Base-by-base conservation (phyloP, 2,329 filamentous ascomycete genomes). In the Xylariaceae sp. region DNA sequence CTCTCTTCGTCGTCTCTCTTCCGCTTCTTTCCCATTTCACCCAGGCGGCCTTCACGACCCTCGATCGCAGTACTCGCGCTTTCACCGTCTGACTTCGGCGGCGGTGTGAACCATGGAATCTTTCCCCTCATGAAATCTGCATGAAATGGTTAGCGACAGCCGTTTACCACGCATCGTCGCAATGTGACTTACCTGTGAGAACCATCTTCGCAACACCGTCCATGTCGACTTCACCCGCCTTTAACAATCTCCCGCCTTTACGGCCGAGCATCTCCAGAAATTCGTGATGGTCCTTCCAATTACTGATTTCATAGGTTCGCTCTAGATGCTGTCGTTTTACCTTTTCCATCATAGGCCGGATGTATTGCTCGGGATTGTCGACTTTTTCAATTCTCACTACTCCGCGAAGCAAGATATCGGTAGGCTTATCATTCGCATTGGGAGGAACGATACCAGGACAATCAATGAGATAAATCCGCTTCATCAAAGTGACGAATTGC, bases 191-290 rank as follows among this genome's bases (percentile, higher is more conserved):
- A 58, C 56, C 56, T 46, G 96, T 97, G 56, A 99, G 75, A 0
- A 99, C 88, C 84, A 96, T 96, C 73, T 96, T 96, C 1, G 94
- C 94, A 47, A 96, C 91, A 65, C 91, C 91, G 65, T 97, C 92
- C 53, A 96, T 75, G 70, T 99, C 94, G 3, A 92, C 88, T 70
- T 97, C 94, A n/a, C 92, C 94, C 55, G 89, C 92, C 69, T 90
- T 91, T 12, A 97, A 76, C 26, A 99, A 74, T 63, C 91, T 81
- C 12, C 94, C 94, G 55, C 85, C 85, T 71, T 96, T 97, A 54
- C 91, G 80, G 6, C 91, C 92, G 2, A 99, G 77, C 31, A 90
- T 76, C 67, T 96, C 92, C 1, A 99, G 76, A 65, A 99, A 95
- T 58, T 92, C 85, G 11, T 87, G 85, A 12, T 89, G 78, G 63